Percentiles rank a stretch among this genome's conserved stretches.
Conservation (phyloP, 1,139 yeast genomes). For the Saccharomyces uvarum region DNA sequence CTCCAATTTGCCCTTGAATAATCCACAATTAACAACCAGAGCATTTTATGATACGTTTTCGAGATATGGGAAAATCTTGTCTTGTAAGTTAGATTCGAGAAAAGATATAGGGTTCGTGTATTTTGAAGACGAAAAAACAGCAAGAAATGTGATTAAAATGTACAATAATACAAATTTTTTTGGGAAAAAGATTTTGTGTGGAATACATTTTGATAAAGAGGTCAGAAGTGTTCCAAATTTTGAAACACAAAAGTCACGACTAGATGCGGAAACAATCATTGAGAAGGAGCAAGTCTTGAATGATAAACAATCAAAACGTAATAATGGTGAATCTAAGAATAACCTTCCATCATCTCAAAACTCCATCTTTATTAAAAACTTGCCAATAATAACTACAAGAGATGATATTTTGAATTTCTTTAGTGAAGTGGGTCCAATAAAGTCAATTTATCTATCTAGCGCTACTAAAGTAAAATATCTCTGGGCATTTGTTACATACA, state of each 20-base stretch:
- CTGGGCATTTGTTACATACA: constrained; percentile 43
- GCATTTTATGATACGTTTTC: constrained; percentile 39
- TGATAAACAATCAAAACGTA: not conserved
- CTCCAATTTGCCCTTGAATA: constrained; percentile 33
- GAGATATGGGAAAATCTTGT: constrained; percentile 37
- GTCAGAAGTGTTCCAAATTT: constrained; percentile 31
- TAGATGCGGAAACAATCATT: constrained; percentile 21
- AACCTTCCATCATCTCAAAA: constrained; percentile 25
- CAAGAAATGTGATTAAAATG: constrained; percentile 35
- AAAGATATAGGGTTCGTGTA: constrained; percentile 43
- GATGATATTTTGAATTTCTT: constrained; percentile 34
- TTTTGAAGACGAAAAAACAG: constrained; percentile 36
- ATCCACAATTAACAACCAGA: constrained; percentile 34
- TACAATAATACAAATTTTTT: constrained; percentile 31
- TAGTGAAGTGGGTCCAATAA: constrained; percentile 37
- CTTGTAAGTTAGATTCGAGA: constrained; percentile 39
- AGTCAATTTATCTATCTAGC: constrained; percentile 36
- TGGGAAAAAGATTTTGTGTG: constrained; percentile 31
- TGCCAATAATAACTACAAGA: constrained; percentile 36
- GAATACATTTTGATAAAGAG: constrained; percentile 39
- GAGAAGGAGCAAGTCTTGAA: constrained; percentile 21
- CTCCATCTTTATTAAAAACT: constrained; percentile 39
- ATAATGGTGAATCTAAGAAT: not conserved
- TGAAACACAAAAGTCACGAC: constrained; percentile 20
- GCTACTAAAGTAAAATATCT: constrained; percentile 35